Conservation (phyloP, 768 basidiomycete genomes). For the Lentinula edodes region DNA sequence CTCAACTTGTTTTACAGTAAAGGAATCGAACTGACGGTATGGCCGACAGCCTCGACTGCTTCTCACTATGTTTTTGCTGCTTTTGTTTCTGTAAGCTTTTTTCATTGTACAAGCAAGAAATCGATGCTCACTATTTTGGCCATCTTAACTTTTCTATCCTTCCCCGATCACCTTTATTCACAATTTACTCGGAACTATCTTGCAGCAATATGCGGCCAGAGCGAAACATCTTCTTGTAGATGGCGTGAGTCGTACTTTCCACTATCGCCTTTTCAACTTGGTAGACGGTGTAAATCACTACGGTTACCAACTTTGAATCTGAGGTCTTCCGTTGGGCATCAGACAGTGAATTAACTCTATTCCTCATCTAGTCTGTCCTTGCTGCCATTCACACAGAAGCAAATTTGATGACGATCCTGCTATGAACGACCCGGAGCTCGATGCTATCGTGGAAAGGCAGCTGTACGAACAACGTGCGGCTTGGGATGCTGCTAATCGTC, state of each 20-base stretch:
- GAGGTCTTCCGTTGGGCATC: neutral
- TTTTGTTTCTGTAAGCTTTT: constrained; percentile 1
- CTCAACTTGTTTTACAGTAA: neutral
- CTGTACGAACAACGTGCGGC: constrained; percentile 1
- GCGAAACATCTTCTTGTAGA: constrained; percentile 2
- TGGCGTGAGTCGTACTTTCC: neutral
- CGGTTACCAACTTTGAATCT: no score
- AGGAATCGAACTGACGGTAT: neutral
- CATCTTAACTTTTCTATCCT: neutral
- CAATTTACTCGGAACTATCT: neutral
- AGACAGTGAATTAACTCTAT: neutral
- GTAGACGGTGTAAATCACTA: no score
- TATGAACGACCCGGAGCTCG: neutral
- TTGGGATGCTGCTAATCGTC: neutral
- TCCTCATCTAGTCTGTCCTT: neutral
- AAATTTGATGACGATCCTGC: neutral
- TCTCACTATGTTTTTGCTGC: constrained; percentile 3
- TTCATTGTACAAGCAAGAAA: neutral
- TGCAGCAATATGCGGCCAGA: constrained; percentile 2
- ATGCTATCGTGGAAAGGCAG: constrained; percentile 2
- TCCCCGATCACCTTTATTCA: neutral
- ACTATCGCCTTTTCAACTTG: neutral
- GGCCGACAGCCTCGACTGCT: constrained; percentile 1
- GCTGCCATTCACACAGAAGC: neutral
- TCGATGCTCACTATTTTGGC: neutral